Conservation (phyloP, 768 basidiomycete genomes). For the Neoboletus subvelutipes region DNA sequence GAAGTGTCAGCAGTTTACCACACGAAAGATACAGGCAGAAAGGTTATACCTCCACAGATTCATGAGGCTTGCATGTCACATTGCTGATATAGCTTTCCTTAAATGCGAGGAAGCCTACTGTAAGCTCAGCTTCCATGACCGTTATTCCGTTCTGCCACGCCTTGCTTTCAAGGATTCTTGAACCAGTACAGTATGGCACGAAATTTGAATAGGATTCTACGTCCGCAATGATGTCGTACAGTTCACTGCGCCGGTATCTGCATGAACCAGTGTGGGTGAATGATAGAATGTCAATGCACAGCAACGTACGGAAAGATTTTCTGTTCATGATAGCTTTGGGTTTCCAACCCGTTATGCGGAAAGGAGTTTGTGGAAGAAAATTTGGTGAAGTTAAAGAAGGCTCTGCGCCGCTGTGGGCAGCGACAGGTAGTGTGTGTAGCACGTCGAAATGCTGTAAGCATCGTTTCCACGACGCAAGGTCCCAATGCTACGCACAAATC, state of each 20-base stretch:
- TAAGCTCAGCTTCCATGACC: slow-evolving; percentile 80
- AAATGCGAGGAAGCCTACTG: slow-evolving; percentile 85
- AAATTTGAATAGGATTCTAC: slow-evolving; percentile 84
- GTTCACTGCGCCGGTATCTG: slow-evolving; percentile 75
- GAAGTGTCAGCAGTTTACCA: slow-evolving; percentile 8
- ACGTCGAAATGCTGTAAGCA: slow-evolving; percentile 19
- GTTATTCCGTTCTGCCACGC: slow-evolving; percentile 34
- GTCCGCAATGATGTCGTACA: slow-evolving; percentile 87
- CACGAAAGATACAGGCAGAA: slow-evolving; percentile 1
- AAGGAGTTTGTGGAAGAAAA: slow-evolving; percentile 46
- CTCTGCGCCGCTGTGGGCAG: slow-evolving; percentile 21
- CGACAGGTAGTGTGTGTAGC: slow-evolving; percentile 1
- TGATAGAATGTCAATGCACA: slow-evolving; percentile 1
- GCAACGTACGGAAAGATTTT: slow-evolving; percentile 85
- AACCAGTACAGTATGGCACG: slow-evolving; percentile 83
- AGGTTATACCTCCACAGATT: slow-evolving; percentile 64
- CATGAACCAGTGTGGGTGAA: slow-evolving; percentile 11
- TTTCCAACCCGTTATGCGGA: slow-evolving; percentile 31
- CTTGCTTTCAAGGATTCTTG: slow-evolving; percentile 52
- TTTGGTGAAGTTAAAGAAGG: slow-evolving; percentile 52
- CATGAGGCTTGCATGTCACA: slow-evolving; percentile 76
- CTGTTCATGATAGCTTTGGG: slow-evolving; percentile 74
- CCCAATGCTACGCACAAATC: neutral
- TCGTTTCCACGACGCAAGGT: slow-evolving; percentile 7
- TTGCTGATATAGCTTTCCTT: slow-evolving; percentile 84